Evolutionary conservation across 768 basidiomycete genomes (phyloP), one percentile per base, ranked within the genome.

Genomic region (Kwoniella bestiolae): DNA sequence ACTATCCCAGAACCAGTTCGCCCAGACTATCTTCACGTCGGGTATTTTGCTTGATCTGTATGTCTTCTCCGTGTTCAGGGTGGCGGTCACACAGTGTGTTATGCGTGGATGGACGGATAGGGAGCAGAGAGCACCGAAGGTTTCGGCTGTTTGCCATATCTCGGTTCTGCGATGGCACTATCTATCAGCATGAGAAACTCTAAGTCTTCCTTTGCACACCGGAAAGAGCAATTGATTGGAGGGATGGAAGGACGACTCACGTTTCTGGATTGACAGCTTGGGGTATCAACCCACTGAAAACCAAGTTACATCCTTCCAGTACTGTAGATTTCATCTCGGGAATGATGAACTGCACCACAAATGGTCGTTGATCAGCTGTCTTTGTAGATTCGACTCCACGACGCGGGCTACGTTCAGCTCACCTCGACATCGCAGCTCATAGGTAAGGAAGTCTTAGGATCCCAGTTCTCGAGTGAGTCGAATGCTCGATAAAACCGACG

Each of bases 231-330:
- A 38, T 3, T 38, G 11, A 38, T 8, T 38, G 35, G 5, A 6
- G 5, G 23, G 34, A 12, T 18, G 16, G 35, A 31, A 59, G 12
- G 12, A 14, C 8, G 25, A 67, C 82, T 74, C 64, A 91, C 52
- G 84, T 84, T 79, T 93, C 89, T 38, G 92, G 90, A 61, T 83
- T 84, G 3, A 87, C 88, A 73, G 92, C 90, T n/a, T 94, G 86
- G 3, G 95, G 94, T 61, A 98, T 94, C 44, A 99, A 88, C 62
- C 94, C 92, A 1, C 95, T 97, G 82, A 99, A 98, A 35, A 95
- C 84, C 32, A 99, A 86, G 74, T 90, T 87, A 29, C 89, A 85
- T 29, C 90, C 91, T 35, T 85, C 84, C n/a, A 98, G 85, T 0
- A 91, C 89, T 71, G 87, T 85, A 25, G 84, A 77, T 58, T 95